Evolutionary conservation across 257 asterid species (phyloP).

Genomic region (Primulina eburnea): DNA sequence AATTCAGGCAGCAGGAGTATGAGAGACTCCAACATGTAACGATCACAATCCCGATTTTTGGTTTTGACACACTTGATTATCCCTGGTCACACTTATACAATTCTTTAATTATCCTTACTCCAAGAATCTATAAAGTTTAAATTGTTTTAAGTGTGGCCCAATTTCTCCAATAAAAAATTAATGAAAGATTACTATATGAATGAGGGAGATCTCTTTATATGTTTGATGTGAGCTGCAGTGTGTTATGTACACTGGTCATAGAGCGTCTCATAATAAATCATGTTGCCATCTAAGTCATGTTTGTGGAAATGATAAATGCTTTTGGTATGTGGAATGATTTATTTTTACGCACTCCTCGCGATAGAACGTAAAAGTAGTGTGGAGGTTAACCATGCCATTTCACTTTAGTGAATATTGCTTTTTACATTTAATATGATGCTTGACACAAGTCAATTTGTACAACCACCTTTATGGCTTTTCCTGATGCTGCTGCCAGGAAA

Average conservation of each 20-base stretch:
- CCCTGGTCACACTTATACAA: neutral
- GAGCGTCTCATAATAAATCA: neutral
- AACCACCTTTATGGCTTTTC: slow-evolving; percentile 20
- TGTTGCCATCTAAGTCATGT: neutral
- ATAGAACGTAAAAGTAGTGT: neutral
- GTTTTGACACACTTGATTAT: neutral
- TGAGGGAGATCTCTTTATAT: neutral
- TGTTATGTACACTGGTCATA: neutral
- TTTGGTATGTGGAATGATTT: neutral
- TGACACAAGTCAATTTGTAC: slow-evolving; percentile 8
- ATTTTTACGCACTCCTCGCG: slow-evolving; percentile 1
- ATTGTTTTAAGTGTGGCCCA: neutral
- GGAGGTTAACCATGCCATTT: neutral
- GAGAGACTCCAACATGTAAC: slow-evolving; percentile 93
- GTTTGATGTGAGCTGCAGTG: neutral
- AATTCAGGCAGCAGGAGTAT: slow-evolving; percentile 89
- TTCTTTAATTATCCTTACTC: neutral
- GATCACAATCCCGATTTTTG: slow-evolving; percentile 14
- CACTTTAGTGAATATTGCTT: neutral
- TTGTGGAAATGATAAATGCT: neutral
- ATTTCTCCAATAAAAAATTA: neutral
- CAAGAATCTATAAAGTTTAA: neutral
- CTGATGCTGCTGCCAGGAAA: slow-evolving; percentile 57
- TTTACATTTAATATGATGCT: neutral
- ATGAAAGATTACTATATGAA: neutral